Percentiles rank a stretch among this genome's conserved stretches.
Conservation (phyloP, 352 stramenopile genomes). For the Phytopythium sindhum region DNA sequence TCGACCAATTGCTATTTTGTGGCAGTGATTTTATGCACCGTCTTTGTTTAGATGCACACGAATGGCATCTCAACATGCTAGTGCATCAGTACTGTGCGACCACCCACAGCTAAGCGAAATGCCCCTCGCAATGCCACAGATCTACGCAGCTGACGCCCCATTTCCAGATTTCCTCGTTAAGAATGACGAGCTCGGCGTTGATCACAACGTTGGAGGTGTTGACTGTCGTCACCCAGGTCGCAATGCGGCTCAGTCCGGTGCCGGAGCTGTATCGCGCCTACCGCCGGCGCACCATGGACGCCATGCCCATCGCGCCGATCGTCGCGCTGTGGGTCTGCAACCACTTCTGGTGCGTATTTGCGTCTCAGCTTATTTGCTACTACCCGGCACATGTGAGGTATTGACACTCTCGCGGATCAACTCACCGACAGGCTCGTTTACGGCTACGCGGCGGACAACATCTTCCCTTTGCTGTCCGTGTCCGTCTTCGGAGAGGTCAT, state of each 20-base stretch:
- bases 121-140: no score
- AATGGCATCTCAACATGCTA: no score
- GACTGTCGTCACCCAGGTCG: conserved; percentile 21
- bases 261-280: conserved; percentile 22
- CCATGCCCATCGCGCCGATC: conserved; percentile 22
- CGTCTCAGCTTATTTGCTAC: background rate
- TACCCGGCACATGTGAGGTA: background rate
- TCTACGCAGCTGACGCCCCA: no score
- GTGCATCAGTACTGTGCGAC: no score
- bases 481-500: conserved; percentile 21
- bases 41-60: no score
- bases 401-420: background rate
- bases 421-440: conserved; percentile 19
- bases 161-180: no score
- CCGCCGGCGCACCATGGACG: conserved; percentile 13
- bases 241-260: conserved; percentile 16
- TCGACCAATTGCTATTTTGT: no score
- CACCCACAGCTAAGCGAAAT: no score
- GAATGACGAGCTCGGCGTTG: conserved; percentile 18
- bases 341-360: conserved; percentile 26
- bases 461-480: conserved; percentile 24
- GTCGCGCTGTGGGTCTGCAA: conserved; percentile 21
- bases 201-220: conserved; percentile 23
- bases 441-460: conserved; percentile 20
- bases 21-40: no score